Base-by-base conservation (phyloP, 768 basidiomycete genomes). In the Pleurotus pulmonarius region DNA sequence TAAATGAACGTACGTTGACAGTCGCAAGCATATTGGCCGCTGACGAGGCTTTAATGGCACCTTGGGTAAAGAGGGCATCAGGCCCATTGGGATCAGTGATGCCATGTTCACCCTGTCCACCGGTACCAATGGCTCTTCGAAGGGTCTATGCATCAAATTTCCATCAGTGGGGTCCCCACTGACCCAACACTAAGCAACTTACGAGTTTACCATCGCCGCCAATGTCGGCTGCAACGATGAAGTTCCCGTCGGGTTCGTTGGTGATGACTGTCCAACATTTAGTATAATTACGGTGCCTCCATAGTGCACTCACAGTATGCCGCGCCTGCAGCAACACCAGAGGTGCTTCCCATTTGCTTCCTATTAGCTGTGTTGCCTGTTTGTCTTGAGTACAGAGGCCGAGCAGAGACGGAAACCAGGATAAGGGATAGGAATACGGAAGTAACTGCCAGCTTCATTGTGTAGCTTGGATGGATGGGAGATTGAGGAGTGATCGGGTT, bases 241-340 rank as follows among this genome's bases (percentile, higher is more conserved):
- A 72, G 64, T 81, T 81, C 16, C 75, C 76, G 34, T 61, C 59
- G 3, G 75, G 73, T 48, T 80, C 76, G 60, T 82, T 82, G 38
- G 79, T 78, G 29, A 81, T 75, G 64, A 81, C 80, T 82, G 46
- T 13, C 7, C 13, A 13, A 8, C 22, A 12, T 34, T 22, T 9
- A 9, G 11, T 53, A n/a, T n/a, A n/a, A n/a, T 11, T 6, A 22
- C 3, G 22, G 39, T 5, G 7, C 3, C 22, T 52, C n/a, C 11
- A 11, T 13, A n/a, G 29, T 3, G 47, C n/a, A 25, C 26, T 16
- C 40, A 64, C 63, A 64, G 48, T 59, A 64, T 6, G 58, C 61
- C 6, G 63, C 63, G 6, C 63, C 63, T 6, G 47, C 41, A 47
- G 59, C 46, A n/a, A 24, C 5, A 45, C 63, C 60, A 3, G 16